phyloP scores from a whole-genome alignment of 768 basidiomycete genomes.

The Mycena latifolia region DNA sequence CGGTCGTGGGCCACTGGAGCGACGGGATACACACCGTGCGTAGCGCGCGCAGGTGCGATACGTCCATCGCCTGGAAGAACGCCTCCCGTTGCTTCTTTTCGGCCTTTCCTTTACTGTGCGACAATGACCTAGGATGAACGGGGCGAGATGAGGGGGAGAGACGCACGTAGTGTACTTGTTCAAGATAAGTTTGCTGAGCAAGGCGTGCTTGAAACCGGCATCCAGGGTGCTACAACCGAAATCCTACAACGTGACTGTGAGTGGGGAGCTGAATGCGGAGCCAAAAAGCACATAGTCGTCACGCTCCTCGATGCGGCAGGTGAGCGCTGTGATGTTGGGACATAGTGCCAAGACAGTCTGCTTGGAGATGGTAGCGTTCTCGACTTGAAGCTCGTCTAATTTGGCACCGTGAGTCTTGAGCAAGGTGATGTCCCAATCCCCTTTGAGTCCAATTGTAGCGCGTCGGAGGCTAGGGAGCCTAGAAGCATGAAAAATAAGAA shows the following conservation, averaged over 20 bases:
- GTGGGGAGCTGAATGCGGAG: no score
- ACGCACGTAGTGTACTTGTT: neutral
- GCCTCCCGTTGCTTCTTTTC: neutral
- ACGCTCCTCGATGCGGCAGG: neutral
- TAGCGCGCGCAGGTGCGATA: neutral
- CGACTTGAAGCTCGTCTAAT: neutral
- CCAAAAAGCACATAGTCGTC: neutral
- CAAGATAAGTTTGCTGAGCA: neutral
- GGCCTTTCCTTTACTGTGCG: neutral
- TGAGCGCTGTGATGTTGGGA: constrained; percentile 5
- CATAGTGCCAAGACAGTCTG: neutral
- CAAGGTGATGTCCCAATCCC: neutral
- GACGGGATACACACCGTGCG: neutral
- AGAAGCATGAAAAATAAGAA: no score
- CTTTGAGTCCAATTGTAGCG: neutral
- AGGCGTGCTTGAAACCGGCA: neutral
- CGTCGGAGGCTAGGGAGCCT: constrained; percentile 2
- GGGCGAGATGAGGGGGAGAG: neutral
- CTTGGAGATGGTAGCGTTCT: neutral
- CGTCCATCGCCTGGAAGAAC: neutral
- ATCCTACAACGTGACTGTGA: neutral
- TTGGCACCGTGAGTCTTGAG: neutral
- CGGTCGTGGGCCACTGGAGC: neutral
- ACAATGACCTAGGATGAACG: neutral
- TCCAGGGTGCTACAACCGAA: neutral